Base-by-base conservation (phyloP, 1,284 basidiomycete genomes). In the Ustilago curta region DNA sequence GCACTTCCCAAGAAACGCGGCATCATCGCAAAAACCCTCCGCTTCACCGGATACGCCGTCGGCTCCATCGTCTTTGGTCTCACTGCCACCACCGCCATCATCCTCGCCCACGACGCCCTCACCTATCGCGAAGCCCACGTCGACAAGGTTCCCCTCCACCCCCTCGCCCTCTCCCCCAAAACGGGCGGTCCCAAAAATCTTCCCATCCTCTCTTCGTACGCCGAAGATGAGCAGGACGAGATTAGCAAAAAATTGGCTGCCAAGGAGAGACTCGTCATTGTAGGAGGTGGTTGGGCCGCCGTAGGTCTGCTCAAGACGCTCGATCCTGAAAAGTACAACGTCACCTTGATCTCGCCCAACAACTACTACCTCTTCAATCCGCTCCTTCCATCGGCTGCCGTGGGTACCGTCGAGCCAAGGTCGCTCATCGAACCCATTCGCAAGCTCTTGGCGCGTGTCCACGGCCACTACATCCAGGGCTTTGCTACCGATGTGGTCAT, bases 291-390 rank as follows among this genome's bases (percentile, higher is more conserved):
- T 21, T 84, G 83, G 83, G 83, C 76, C 8, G 77, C 83, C 5
- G 83, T 84, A 18, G 76, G 78, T 12, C 68, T 84, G 32, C 73
- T 84, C 56, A 68, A 67, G 37, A 51, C 59, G 49, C 76, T 84
- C 47, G 81, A 84, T 40, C 77, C 76, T 0, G 77, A 78, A 53
- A 70, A 62, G 62, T 84, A 83, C 77, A 78, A 84, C 44, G 80
- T 84, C 23, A 82, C 80, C 18, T 52, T 84, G 11, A 77, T 84
- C 23, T 75, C 81, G 39, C 83, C 83, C 42, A 81, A 76, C 70
- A 84, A 84, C 65, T 84, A 81, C 77, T 83, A 78, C 62, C 76
- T 83, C 61, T 83, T 83, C 59, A 84, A 83, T 12, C 81, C 83
- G 14, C 75, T 84, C 7, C 71, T 84, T 14, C 83, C 83, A 9